Base-by-base conservation (phyloP, 2,329 filamentous ascomycete genomes). In the Pezicula neosporulosa region DNA sequence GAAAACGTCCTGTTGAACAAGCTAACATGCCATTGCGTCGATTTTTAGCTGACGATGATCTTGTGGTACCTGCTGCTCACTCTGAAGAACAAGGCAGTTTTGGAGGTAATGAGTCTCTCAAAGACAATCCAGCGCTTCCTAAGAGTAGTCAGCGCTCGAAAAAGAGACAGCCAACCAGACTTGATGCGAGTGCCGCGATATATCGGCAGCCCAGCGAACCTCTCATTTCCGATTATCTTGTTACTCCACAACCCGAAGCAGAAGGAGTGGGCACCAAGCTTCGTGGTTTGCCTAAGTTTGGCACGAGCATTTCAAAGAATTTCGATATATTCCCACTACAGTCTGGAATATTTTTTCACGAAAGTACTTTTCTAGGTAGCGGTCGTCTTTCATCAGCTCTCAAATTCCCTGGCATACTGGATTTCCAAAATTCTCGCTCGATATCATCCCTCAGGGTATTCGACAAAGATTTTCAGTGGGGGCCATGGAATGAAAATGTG, bases 291-390 rank as follows among this genome's bases (percentile, higher is more conserved):
- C 81, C 78, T 0, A 79, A 81, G 1, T 84, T 81, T 61, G 83
- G 83, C 1, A 81, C 79, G 1, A 72, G 75, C 21, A 86, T 86
- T 61, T 79, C 81, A 0, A 74, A 78, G 33, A 77, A 86, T 60
- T 87, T 87, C 55, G 81, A 85, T 43, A 66, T 81, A 4, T 83
- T 84, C 48, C 82, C 82, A 16, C 67, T 86, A 28, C 75, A 78
- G 37, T 60, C 66, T 6, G 77, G 76, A 3, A 73, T 79, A 0
- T 85, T 76, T 64, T 86, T 86, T 48, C 82, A 85, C 49, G 73
- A 77, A 54, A 77, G 72, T 48, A 86, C 82, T 0, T 63, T 85
- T 27, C 67, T 86, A 42, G 83, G 83, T 7, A 75, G 72, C 56
- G 81, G 82, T 2, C 65, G 70, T 1, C 60, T 86, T 6, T 63